Conservation (phyloP, 345 rosid species). For the Heritiera fomes region DNA sequence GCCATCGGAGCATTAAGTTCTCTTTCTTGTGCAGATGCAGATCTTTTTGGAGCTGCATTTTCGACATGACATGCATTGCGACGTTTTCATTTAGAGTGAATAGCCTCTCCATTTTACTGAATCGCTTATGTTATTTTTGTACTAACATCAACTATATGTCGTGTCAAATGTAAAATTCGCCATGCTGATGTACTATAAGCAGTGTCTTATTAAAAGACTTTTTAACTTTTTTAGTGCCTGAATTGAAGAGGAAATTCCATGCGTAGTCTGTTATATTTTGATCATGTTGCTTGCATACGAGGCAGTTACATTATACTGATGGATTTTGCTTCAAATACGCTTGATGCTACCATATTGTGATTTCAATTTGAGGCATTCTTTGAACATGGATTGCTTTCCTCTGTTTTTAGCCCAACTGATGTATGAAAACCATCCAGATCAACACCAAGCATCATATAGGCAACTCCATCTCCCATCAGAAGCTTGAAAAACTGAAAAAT, state of each 20-base stretch:
- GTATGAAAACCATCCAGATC: neutral
- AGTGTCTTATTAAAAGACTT: neutral
- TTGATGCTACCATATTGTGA: neutral
- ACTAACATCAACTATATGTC: neutral
- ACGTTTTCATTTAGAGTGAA: neutral
- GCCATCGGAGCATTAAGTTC: neutral
- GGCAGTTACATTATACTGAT: neutral
- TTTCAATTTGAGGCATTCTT: neutral
- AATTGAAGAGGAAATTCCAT: neutral
- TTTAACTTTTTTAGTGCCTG: too few relatives aligned
- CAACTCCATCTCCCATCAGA: neutral
- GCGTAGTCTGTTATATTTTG: neutral
- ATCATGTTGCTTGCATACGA: neutral
- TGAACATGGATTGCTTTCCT: neutral
- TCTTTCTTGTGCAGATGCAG: neutral
- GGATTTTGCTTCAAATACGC: neutral
- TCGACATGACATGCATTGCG: neutral
- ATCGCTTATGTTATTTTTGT: neutral
- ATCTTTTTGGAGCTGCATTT: neutral
- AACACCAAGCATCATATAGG: neutral
- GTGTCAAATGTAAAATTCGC: neutral
- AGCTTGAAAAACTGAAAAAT: neutral
- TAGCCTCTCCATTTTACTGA: neutral
- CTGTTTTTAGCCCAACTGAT: neutral
- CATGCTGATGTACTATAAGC: neutral